These are phyloP conservation scores for Bruguiera hainesii DNA, from an alignment of 441 rosid genomes.

Conservation along the genomic window DNA sequence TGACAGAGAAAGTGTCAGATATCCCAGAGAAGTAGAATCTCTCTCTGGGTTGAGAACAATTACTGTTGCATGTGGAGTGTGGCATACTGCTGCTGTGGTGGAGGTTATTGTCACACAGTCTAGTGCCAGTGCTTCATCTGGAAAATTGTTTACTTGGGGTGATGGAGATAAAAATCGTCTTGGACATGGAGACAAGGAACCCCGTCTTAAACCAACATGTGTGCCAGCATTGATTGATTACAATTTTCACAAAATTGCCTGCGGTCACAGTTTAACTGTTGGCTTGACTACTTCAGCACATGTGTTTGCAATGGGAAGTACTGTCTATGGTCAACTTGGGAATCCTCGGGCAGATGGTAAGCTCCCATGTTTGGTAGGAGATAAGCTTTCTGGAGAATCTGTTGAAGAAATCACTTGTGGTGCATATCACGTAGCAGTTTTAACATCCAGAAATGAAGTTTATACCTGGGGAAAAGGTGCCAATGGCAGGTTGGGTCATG, in stretches of 20 bases:
- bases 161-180: constrained; percentile 97
- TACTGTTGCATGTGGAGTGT: constrained; percentile 92
- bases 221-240: constrained; percentile 85
- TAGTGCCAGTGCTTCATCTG: constrained; percentile 67
- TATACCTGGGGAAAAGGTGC: constrained; percentile 99
- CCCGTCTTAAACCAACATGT: constrained; percentile 87
- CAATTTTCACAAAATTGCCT: constrained; percentile 80
- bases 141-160: constrained; percentile 96
- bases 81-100: constrained; percentile 98
- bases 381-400: constrained; percentile 61
- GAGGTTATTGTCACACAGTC: constrained; percentile 89
- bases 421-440: constrained; percentile 79
- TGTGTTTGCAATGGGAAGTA: constrained; percentile 92
- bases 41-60: constrained; percentile 79
- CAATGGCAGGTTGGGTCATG: constrained; percentile 95
- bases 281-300: constrained; percentile 82
- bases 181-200: constrained; percentile 95
- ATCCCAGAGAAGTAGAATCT: constrained; percentile 88
- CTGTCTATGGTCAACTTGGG: constrained; percentile 94
- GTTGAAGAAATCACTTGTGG: constrained; percentile 93
- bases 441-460: constrained; percentile 84
- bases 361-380: constrained; percentile 74
- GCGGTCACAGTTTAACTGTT: constrained; percentile 93
- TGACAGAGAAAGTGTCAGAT: constrained; percentile 58
- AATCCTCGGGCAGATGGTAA: constrained; percentile 75